A percentile compares a stretch with the other conserved stretches of the same genome.
Conservation (phyloP, 2,329 filamentous ascomycete species). For the Thelonectria discophora region DNA sequence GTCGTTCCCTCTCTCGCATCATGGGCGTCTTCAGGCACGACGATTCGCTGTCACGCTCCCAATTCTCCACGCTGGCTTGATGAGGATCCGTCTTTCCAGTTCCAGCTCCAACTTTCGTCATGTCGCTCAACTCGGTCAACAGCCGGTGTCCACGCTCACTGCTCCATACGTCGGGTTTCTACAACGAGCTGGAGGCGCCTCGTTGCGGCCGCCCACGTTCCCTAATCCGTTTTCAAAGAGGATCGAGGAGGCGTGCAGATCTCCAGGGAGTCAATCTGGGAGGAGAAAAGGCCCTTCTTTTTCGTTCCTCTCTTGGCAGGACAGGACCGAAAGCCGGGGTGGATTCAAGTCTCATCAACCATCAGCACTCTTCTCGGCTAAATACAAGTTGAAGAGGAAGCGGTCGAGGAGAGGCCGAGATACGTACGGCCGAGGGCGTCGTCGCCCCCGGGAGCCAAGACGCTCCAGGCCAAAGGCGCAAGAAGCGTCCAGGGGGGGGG, state of each 20-base stretch:
- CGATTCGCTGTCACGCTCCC: background rate
- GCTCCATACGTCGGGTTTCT: background rate
- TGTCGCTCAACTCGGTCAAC: constrained; percentile 12
- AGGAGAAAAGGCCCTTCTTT: constrained; percentile 15
- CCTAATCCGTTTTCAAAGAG: background rate
- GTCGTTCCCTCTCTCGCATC: constrained; percentile 9
- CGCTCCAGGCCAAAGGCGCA: constrained; percentile 35
- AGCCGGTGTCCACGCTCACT: background rate
- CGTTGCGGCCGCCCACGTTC: background rate
- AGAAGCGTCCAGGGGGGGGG: too few relatives aligned
- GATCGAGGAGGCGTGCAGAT: constrained; percentile 3
- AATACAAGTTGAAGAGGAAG: constrained; percentile 27
- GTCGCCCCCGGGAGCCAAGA: constrained; percentile 31
- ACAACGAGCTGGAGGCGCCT: background rate
- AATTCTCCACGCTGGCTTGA: background rate
- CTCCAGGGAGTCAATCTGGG: background rate
- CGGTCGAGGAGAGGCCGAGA: constrained; percentile 36
- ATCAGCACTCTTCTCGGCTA: constrained; percentile 35
- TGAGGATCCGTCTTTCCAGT: constrained; percentile 1
- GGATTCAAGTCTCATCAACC: constrained; percentile 16
- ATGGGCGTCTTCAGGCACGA: background rate
- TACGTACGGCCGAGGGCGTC: constrained; percentile 39
- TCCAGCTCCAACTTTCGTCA: constrained; percentile 6
- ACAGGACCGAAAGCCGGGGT: constrained; percentile 10
- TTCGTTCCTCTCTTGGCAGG: constrained; percentile 8